Evolutionary conservation across 257 asterid species (phyloP), one percentile per base, ranked within the genome.

Genomic region (Solanum gandarillasii): DNA sequence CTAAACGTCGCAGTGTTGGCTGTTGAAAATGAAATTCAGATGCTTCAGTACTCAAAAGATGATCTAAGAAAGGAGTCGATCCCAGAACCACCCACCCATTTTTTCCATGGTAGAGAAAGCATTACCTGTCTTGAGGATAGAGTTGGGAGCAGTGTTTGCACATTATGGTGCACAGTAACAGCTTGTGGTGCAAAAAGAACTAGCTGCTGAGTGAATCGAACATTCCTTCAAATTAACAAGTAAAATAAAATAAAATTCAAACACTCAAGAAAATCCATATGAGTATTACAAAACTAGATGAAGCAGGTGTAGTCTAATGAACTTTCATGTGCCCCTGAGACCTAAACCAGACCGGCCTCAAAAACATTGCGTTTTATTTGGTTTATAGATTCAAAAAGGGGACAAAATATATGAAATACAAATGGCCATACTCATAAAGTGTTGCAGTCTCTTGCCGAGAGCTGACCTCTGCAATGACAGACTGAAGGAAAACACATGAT

Each of bases 161-260:
- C 94, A 88, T 97, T 98, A 91, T 95, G 92, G 91, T 94, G 99
- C 90, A 97, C 99, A 25, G 96, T 88, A 89, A 95, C 99, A 65
- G 99, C 99, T 88, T 94, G 99, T 18, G 98, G 99, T 60, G 99
- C 99, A 93, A 97, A 97, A 90, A 97, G 95, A 90, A 97, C 99
- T 88, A 97, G 98, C 90, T 97, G 99, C 88, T 97, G 99, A 8
- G 98, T 96, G 88, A 97, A 97, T 85, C 96, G 98, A 85, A 95
- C 99, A 84, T 95, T 96, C 96, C 99, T 97, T 70, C 86, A 91
- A 89, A 83, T 87, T 52, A 41, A 88, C 16, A 86, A 88, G 91
- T 52, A 84, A 89, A 88, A 83, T 46, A 72, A 32, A 34, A 46
- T 35, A 48, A 31, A 23, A 46, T 21, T 13, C 25, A 7, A 78